Evolutionary conservation across 768 basidiomycete species (phyloP).

Genomic region (Boletus patriciae): DNA sequence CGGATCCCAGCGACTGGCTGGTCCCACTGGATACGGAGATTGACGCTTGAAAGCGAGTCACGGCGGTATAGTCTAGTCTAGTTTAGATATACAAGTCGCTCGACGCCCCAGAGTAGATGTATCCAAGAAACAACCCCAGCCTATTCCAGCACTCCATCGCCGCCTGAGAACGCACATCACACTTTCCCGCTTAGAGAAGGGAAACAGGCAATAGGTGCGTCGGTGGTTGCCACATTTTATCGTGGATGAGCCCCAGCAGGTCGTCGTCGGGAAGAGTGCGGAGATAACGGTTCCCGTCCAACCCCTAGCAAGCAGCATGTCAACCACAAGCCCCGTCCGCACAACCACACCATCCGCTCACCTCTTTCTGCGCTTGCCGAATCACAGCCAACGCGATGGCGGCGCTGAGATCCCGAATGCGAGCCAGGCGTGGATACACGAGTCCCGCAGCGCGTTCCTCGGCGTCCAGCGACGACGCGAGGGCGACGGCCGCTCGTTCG

Average conservation of each 20-base stretch:
- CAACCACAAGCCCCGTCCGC: background rate
- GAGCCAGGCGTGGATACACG: conserved; percentile 66
- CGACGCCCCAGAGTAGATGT: background rate
- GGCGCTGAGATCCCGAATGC: conserved; percentile 67
- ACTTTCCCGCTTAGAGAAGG: too few relatives aligned
- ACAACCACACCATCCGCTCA: conserved; percentile 27
- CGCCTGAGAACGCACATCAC: conserved; percentile 1
- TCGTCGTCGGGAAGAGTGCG: conserved; percentile 48
- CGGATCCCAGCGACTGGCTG: conserved; percentile 6
- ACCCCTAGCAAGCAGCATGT: conserved; percentile 13
- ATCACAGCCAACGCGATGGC: conserved; percentile 62
- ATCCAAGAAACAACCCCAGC: background rate
- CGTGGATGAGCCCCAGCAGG: conserved; percentile 49
- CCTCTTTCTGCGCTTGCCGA: conserved; percentile 62
- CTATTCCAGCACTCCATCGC: conserved; percentile 2
- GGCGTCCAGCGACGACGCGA: conserved; percentile 53
- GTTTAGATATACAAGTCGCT: background rate
- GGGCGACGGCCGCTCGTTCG: conserved; percentile 61
- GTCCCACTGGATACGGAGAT: conserved; percentile 20
- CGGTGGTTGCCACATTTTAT: conserved; percentile 44
- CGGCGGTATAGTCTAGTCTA: background rate
- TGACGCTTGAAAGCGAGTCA: conserved; percentile 28
- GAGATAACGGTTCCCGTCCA: conserved; percentile 48
- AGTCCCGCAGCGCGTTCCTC: conserved; percentile 57
- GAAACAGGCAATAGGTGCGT: too few relatives aligned